phyloP scores from a whole-genome alignment of 495 filamentous ascomycete genomes.

The Neurospora sp. region DNA sequence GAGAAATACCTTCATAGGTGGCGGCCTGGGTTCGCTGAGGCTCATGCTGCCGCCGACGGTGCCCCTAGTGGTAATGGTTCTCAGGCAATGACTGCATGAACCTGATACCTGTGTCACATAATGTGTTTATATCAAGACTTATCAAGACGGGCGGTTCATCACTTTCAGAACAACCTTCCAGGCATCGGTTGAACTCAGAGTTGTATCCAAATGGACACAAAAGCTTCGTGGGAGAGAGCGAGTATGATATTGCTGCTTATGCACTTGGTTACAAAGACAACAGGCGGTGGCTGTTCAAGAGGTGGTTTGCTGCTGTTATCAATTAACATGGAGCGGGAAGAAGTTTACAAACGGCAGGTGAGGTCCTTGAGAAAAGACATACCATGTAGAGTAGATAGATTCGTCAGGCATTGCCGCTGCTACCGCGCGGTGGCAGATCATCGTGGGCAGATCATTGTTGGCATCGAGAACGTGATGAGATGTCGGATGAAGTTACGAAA shows the following conservation, averaged over 20 bases:
- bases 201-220: not conserved
- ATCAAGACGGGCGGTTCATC: not conserved
- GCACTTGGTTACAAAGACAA: not conserved
- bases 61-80: constrained; percentile 2
- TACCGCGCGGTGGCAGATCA: not conserved
- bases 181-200: not conserved
- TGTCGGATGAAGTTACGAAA: not conserved
- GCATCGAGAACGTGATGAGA: not conserved
- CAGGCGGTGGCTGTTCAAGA: not conserved
- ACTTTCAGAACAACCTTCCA: not conserved
- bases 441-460: not conserved
- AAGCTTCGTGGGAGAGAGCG: not conserved
- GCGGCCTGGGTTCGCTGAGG: constrained; percentile 40
- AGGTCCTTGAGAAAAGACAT: not conserved
- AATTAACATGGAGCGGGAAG: not conserved
- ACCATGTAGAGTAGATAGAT: not conserved
- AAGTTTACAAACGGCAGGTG: not conserved
- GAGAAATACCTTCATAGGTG: constrained; percentile 44
- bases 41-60: constrained; percentile 14
- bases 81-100: constrained; percentile 3
- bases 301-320: not conserved
- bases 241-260: not conserved
- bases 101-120: not conserved
- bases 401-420: not conserved
- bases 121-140: not conserved